Base-by-base conservation (phyloP, 1,284 basidiomycete species). In the Ceratobasidium sp. region DNA sequence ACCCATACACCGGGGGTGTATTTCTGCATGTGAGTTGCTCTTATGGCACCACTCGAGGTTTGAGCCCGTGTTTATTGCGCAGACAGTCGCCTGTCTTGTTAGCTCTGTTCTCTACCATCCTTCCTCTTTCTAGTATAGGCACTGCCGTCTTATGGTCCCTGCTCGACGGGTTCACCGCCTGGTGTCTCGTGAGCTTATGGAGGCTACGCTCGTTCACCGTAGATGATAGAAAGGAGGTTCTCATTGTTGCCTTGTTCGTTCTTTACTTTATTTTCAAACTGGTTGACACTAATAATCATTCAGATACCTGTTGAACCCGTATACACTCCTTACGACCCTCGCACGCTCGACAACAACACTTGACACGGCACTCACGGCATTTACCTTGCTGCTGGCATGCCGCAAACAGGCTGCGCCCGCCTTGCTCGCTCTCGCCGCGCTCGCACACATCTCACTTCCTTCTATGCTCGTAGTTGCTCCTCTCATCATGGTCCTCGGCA, bases 221-320 rank as follows among this genome's bases (percentile, higher is more conserved):
- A 60, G 78, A 79, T 30, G 83, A 83, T 72, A 77, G 82, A 53
- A 83, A 87, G 78, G 87, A 90, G 76, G 79, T 78, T 14, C 79
- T 90, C 54, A 82, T 94, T 51, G 87, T 85, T 36, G 84, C 86
- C 25, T 79, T 86, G 92, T 92, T 77, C 77, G 89, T 84, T 46
- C 3, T 18, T 9, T 23, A 23, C 36, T 38, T 64, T 9, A 36
- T 61, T 38, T 30, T 18, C 30, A 12, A 12, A 21, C 28, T 16
- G 44, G 61, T 53, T 58, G 56, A 53, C 25, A 21, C 76, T 73
- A 56, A 71, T 46, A 14, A 51, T 23, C 18, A 33, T 61, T 56
- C 76, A 95, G 93, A 48, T 95, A 91, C 80, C 85, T 98, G 2
- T 81, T 96, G 74, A 97, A 97, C 76, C 96, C 96, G 3, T 96